Evolutionary conservation across 1,139 yeast genomes (phyloP).

Genomic region (Protomyces macrosporus): DNA sequence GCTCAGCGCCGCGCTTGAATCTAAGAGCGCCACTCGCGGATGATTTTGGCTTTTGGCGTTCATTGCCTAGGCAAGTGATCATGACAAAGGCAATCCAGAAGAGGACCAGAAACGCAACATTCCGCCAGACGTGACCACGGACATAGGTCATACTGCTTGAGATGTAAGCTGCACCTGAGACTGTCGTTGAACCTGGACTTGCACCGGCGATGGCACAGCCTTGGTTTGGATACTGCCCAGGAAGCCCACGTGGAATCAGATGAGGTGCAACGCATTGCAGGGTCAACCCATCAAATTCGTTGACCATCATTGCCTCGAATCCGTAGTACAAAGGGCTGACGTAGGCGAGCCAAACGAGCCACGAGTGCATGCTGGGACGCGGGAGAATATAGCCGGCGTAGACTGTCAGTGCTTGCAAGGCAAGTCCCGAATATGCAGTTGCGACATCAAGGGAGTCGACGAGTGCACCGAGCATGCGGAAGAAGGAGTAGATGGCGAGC

Average conservation of each 20-base stretch:
- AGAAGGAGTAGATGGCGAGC: slow-evolving; percentile 63
- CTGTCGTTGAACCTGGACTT: slow-evolving; percentile 44
- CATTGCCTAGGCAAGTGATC: slow-evolving; percentile 53
- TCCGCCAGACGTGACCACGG: slow-evolving; percentile 59
- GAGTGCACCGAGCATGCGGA: slow-evolving; percentile 64
- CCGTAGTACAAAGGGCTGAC: slow-evolving; percentile 64
- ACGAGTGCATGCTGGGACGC: slow-evolving; percentile 51
- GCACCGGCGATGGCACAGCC: slow-evolving; percentile 50
- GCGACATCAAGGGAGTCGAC: slow-evolving; percentile 59
- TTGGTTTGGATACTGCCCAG: slow-evolving; percentile 39
- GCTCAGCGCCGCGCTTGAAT: slow-evolving; percentile 46
- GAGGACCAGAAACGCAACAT: slow-evolving; percentile 55
- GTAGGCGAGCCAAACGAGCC: slow-evolving; percentile 69
- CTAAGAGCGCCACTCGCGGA: slow-evolving; percentile 78
- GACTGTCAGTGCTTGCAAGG: slow-evolving; percentile 57
- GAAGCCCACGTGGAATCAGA: slow-evolving; percentile 52
- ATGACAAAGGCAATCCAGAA: slow-evolving; percentile 51
- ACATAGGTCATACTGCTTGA: slow-evolving; percentile 41
- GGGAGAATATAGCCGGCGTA: slow-evolving; percentile 73
- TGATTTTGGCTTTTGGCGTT: slow-evolving; percentile 52
- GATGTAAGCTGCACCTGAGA: slow-evolving; percentile 50
- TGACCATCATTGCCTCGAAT: slow-evolving; percentile 63
- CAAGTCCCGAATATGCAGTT: slow-evolving; percentile 66
- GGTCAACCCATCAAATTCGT: slow-evolving; percentile 49
- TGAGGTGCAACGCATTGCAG: slow-evolving; percentile 42